Base-by-base conservation (phyloP, 2,329 filamentous ascomycete genomes). In the Bipolaris sorokiniana region DNA sequence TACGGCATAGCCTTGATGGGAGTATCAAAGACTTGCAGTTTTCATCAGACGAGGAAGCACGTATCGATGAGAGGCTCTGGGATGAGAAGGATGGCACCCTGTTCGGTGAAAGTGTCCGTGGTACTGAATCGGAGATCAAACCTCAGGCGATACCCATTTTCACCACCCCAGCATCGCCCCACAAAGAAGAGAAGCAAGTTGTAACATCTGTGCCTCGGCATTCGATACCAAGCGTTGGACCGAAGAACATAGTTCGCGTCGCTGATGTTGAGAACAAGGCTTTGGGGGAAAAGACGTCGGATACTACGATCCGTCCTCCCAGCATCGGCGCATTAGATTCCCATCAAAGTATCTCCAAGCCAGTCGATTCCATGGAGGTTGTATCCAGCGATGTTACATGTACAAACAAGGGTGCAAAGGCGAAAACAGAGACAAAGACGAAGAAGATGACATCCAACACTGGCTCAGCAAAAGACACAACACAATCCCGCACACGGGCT, bases 271-370 rank as follows among this genome's bases (percentile, higher is more conserved):
- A 61, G 28, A 52, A 68, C 22, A 73, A 69, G 42, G 48, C 56
- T 2, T 49, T 74, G 2, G 71, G 74, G 36, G 72, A 74, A 57
- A 76, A 71, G 51, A 54, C 42, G 0, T 69, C 65, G 2, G 70
- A 72, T 42, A 70, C 66, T 7, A 75, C 72, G 0, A 76, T 74
- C 33, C 65, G 73, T 34, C 69, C 71, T 7, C 64, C 66, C 0
- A 70, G 64, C 45, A 63, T 68, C 7, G 36, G 60, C 13, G 66
- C 68, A 5, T 67, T 69, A 9, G 61, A 69, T 11, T 67, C 68
- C 20, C 61, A 67, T 41, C 64, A 71, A 46, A 52, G 28, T 5
- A 33, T 64, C 0, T 64, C 71, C 0, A 61, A 63, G 49, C 52
- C 63, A 5, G 34, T 71, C 5, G 60, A 64, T 31, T 46, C 28